Evolutionary conservation across 2,329 filamentous ascomycete species (phyloP), one percentile per base, ranked within the genome.

Genomic region (Tolypocladium inflatum): DNA sequence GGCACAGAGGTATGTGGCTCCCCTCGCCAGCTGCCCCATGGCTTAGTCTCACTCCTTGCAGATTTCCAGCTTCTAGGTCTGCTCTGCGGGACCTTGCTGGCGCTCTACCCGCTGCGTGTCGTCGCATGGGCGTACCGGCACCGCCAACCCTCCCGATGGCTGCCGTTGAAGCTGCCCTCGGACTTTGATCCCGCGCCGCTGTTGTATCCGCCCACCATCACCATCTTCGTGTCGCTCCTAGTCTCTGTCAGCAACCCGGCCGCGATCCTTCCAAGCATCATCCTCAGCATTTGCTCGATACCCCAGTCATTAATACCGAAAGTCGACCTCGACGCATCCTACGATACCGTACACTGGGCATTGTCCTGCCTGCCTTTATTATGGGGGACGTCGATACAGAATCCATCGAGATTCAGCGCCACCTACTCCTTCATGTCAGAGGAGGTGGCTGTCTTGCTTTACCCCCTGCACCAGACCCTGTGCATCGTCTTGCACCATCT

Each of bases 121-220:
- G 66, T 78, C 7, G 63, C 73, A 21, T 81, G 81, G 78, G 73
- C 76, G 1, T 76, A 78, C 58, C 68, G 68, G 23, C 71, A 73
- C 30, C 69, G 72, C 21, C 69, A 63, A 5, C 71, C 77, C 3
- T 71, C 71, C n/a, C 71, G 62, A 35, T 64, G 62, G 59, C 63
- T 78, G 37, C 74, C 77, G 1, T 65, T 86, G 41, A 68, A 69
- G 37, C 76, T 96, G 42, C 91, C 91, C 0, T 76, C 84, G 4
- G 80, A 83, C n/a, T 96, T 97, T 72, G 93, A 97, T 67, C 92
- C 91, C 3, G 93, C 93, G 8, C 90, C 92, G 13, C 79, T 96
- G n/a, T 73, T 97, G 58, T 97, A 97, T 69, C 93, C 93, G 21
- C 81, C 88, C 7, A 73, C 86, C 2, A 79, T 96, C 37, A 90